Evolutionary conservation across 2,329 filamentous ascomycete species (phyloP), one percentile per base, ranked within the genome.

Genomic region (Gaeumannomyces tritici): DNA sequence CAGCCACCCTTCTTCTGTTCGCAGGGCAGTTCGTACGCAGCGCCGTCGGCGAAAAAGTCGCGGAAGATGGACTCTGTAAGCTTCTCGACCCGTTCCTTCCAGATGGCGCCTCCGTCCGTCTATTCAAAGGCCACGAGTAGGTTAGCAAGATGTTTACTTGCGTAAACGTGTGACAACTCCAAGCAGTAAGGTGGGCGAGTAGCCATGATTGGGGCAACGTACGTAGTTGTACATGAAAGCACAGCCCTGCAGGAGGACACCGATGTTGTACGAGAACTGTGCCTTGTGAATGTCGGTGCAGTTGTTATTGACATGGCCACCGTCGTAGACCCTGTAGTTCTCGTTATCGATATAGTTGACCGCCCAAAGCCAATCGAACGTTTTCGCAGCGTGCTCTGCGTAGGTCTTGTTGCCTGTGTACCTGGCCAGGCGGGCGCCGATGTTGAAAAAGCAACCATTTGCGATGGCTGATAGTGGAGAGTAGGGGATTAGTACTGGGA

Each of bases 361-460:
- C 12, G 69, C 68, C 62, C 72, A 74, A 3, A 85, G 78, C 83
- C 88, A 88, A 59, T 89, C 77, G 76, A 82, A 91, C 0, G 81
- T 79, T 68, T 82, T 82, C 31, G 79, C 78, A 0, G 88, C 88
- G 73, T 83, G 83, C 5, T 84, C 76, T 2, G 80, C 80, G 67
- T 91, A 91, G 0, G 86, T 88, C 0, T 76, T 68, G 68, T 91
- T 89, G 26, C 76, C 76, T 0, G 88, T 90, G 71, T 90, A 92
- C 26, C 86, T 80, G 0, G 88, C 89, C 18, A 93, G 81, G 8
- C 90, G 85, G 21, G 90, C 83, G 11, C 81, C 84, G 11, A 88
- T 73, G 66, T 88, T 85, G 75, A 88, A 87, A 71, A 86, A 85
- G 66, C 81, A 82, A 57, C 81, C 84, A 66, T 86, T 87, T 11